phyloP scores from a whole-genome alignment of 768 basidiomycete genomes.

The Ramaria sp. region DNA sequence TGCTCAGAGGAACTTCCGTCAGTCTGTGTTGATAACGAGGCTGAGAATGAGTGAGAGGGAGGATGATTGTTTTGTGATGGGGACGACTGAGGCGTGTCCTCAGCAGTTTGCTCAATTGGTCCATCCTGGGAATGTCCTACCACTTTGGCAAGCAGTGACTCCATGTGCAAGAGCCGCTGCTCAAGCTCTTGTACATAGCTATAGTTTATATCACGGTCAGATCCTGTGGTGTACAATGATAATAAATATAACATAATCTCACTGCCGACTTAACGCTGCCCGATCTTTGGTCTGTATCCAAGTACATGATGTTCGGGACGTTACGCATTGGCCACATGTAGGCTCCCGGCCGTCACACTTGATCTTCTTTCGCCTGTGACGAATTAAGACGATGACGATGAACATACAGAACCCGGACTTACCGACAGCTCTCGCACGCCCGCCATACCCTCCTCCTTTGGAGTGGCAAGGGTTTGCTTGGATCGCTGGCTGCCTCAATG shows the following conservation, averaged over 20 bases:
- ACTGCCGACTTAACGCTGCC: conserved; percentile 85
- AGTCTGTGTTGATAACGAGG: background rate
- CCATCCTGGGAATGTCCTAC: background rate
- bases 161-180: conserved; percentile 80
- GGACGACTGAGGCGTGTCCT: background rate
- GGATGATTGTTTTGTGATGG: background rate
- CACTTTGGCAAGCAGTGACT: conserved; percentile 27
- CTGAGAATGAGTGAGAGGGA: background rate
- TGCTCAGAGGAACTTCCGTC: background rate
- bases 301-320: conserved; percentile 68
- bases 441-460: conserved; percentile 79
- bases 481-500: conserved; percentile 37
- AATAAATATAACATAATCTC: conserved; percentile 25
- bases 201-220: background rate
- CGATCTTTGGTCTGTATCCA: conserved; percentile 91
- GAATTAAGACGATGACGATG: background rate
- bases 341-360: conserved; percentile 87
- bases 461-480: conserved; percentile 64
- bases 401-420: conserved; percentile 16
- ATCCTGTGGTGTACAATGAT: conserved; percentile 1
- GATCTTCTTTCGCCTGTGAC: conserved; percentile 75
- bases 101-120: background rate
- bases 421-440: conserved; percentile 86
- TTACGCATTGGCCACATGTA: conserved; percentile 70
- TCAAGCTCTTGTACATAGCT: conserved; percentile 92